Percentiles rank a stretch among this genome's conserved stretches.
Evolutionary conservation across 1,284 basidiomycete genomes (phyloP).

Genomic region (Tilletia indica): DNA sequence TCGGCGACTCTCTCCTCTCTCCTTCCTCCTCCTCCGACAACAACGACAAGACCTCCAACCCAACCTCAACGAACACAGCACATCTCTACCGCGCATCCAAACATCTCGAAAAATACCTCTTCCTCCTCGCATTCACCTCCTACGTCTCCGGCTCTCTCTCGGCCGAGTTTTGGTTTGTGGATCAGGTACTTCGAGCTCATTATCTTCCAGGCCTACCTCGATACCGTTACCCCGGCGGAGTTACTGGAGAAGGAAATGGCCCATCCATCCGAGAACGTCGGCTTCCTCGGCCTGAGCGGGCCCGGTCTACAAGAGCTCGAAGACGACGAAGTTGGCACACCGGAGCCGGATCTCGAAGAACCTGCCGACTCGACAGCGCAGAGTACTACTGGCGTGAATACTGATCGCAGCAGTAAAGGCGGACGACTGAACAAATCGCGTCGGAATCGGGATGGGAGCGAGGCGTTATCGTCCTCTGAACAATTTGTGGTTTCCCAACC

Average conservation of each 20-base stretch:
- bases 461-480: constrained; percentile 34
- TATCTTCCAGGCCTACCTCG: constrained; percentile 89
- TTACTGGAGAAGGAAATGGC: constrained; percentile 12
- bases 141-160: constrained; percentile 74
- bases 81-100: constrained; percentile 47
- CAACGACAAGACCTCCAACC: not conserved
- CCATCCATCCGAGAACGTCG: not conserved
- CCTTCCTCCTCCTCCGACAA: not conserved
- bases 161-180: constrained; percentile 71
- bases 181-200: constrained; percentile 80
- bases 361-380: too few species aligned
- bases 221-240: constrained; percentile 68
- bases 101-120: constrained; percentile 70
- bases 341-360: not conserved
- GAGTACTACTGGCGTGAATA: too few species aligned
- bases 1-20: not conserved
- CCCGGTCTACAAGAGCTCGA: not conserved
- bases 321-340: not conserved
- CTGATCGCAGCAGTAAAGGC: too few species aligned
- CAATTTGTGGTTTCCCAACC: constrained; percentile 47
- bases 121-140: constrained; percentile 88
- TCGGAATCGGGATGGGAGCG: not conserved
- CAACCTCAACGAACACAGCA: not conserved
- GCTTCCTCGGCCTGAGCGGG: not conserved
- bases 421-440: not conserved